Base-by-base conservation (phyloP, 371 early-diverging fungal species). In the Apophysomyces sp. region DNA sequence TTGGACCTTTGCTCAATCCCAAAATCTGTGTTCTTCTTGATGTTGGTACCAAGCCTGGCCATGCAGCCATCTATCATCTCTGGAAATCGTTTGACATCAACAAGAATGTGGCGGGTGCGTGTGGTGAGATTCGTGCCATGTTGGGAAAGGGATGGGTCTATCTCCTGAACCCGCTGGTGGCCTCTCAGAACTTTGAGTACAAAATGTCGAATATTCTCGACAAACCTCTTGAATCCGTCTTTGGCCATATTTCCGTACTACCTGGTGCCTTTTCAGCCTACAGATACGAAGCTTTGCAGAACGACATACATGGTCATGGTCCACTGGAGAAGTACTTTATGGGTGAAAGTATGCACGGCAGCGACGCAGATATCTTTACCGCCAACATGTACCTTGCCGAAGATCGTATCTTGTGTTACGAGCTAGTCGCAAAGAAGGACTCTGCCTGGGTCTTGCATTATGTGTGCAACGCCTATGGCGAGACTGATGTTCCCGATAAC, bases 251-350 rank as follows among this genome's bases (percentile, higher is more conserved):
- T 63, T 87, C 90, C 11, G 94, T 92, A 28, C 77, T 91, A 51
- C 92, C 92, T 26, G 92, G 92, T 68, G 92, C 92, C 31, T 94
- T 94, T 66, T 91, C 92, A 5, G 94, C 94, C 15, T 94, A 94
- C 71, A 81, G 92, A 28, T 94, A 84, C 65, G 57, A 68, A 0
- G 92, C 92, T 13, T 77, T 94, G 37, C 89, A 88, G 62, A 90
- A 89, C 61, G 81, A 84, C 40, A 66, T 70, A 8, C 67, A 78
- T 27, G 84, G 83, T 12, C 62, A 68, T 27, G 87, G 87, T 49
- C 94, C 94, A 7, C 74, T 93, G 21, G 80, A 84, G 63, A 80
- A 85, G 65, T 93, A 93, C 72, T 93, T 92, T 67, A 79, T 87
- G 75, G 93, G 92, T 58, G 92, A 92, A 71, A 73, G 64, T 12